Evolutionary conservation across 2,329 filamentous ascomycete genomes (phyloP), one percentile per base, ranked within the genome.

Genomic region (Paecilomyces niveus): DNA sequence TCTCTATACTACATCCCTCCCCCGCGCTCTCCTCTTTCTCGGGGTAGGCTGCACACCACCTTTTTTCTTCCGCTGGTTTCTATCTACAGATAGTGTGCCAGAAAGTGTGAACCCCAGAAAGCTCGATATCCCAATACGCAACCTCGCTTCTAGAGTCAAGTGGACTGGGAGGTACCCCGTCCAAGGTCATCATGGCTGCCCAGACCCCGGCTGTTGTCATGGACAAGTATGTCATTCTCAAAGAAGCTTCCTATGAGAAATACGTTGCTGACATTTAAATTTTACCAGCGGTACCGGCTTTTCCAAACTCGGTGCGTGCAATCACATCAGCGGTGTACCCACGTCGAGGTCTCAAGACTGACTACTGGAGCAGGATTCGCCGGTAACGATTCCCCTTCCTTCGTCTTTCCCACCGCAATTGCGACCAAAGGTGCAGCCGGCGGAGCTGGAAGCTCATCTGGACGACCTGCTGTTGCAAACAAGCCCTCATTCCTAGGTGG

Each of bases 161-260:
- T 45, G 53, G 56, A 21, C 6, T 26, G 50, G 53, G 45, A 54
- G 50, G 54, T 35, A 55, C 45, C 54, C 11, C 54, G n/a, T 45
- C 39, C 39, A 45, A 45, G 45, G 39, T 61, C 70, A 74, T 70
- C 63, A 99, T 99, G 94, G 93, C 94, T 74, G 89, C 89, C 81
- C 93, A 97, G 86, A 97, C 94, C 75, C 94, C 94, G 71, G 94
- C 94, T 90, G 94, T 99, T 97, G 94, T 99, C 91, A 99, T 99
- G 93, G 94, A 99, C 94, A 99, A 99, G 94, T 97, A 88, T 80
- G 91, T 84, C 65, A 21, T 61, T 62, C 61, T 50, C 65, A 62
- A 61, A 65, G 58, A 49, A 49, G 51, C 66, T 69, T 59, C 61
- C 65, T 63, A 58, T 57, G 22, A 55, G 54, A 60, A 53, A 53